A percentile compares a stretch with the other conserved stretches of the same genome.
phyloP scores from a whole-genome alignment of 75 land plant species.

The Picea sitchensis region DNA sequence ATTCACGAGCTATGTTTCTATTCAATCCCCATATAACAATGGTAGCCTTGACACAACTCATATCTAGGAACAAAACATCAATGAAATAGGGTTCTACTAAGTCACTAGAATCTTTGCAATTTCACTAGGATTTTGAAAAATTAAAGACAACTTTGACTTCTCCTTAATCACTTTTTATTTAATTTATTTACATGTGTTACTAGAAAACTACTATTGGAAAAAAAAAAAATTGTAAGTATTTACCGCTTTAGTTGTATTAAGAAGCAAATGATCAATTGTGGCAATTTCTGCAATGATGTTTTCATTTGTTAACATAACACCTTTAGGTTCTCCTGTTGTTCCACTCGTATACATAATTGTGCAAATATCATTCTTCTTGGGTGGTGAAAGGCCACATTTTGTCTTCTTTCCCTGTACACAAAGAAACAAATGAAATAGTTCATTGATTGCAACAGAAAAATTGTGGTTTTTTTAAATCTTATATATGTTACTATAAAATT shows the following conservation, averaged over 20 bases:
- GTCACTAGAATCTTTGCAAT: no score
- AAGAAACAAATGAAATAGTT: background rate
- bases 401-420: conserved; percentile 47
- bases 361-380: conserved; percentile 62
- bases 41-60: background rate
- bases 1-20: background rate
- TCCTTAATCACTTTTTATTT: background rate
- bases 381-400: conserved; percentile 46
- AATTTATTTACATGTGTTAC: background rate
- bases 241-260: conserved; percentile 52
- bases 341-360: conserved; percentile 99
- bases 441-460: background rate
- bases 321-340: conserved; percentile 99
- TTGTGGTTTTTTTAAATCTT: background rate
- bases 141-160: background rate
- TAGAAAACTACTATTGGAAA: background rate
- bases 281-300: conserved; percentile 60
- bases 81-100: background rate
- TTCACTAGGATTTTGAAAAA: no score
- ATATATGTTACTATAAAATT: no score
- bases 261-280: conserved; percentile 33
- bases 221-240: background rate
- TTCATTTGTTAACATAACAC: conserved; percentile 72
- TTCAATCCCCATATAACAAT: background rate
- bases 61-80: background rate